These are phyloP conservation scores for Moesziomyces sp. DNA, from an alignment of 1,284 basidiomycete genomes.

Conservation along the genomic window DNA sequence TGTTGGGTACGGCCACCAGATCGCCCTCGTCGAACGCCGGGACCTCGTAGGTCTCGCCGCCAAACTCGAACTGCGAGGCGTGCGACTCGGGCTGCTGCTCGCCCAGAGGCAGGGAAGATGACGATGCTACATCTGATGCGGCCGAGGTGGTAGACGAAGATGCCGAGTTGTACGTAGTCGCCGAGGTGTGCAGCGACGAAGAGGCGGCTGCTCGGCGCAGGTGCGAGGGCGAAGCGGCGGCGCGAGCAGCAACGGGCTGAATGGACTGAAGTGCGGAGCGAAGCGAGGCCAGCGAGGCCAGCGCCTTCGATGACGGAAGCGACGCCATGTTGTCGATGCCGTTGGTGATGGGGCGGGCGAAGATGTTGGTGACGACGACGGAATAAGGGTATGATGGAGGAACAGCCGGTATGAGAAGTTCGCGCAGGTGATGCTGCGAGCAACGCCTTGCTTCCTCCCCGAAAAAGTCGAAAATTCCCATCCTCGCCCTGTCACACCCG, in stretches of 20 bases:
- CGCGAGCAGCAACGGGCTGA: conserved; percentile 21
- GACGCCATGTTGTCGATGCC: conserved; percentile 9
- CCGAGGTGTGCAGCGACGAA: conserved; percentile 27
- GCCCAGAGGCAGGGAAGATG: background rate
- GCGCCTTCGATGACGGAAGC: conserved; percentile 22
- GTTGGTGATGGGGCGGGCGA: background rate
- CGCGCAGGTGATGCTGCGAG: background rate
- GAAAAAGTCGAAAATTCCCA: conserved; percentile 18
- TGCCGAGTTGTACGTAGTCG: conserved; percentile 8
- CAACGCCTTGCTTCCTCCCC: conserved; percentile 12
- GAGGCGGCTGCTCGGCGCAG: conserved; percentile 11
- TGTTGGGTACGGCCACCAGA: conserved; percentile 41
- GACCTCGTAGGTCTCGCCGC: conserved; percentile 28
- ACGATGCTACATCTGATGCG: conserved; percentile 4
- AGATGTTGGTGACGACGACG: conserved; percentile 1
- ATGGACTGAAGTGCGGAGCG: conserved; percentile 32
- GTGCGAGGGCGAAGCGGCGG: conserved; percentile 12
- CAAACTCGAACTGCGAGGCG: conserved; percentile 37
- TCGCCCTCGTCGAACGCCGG: conserved; percentile 38
- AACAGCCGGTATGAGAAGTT: too few species aligned
- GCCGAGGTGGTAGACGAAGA: conserved; percentile 6
- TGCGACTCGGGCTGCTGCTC: conserved; percentile 17
- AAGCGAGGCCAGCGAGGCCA: conserved; percentile 31
- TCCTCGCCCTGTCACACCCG: background rate
- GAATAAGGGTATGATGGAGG: too few species aligned